Conservation (phyloP, 176 grass and related monocot genomes). For the Melocanna baccifera region DNA sequence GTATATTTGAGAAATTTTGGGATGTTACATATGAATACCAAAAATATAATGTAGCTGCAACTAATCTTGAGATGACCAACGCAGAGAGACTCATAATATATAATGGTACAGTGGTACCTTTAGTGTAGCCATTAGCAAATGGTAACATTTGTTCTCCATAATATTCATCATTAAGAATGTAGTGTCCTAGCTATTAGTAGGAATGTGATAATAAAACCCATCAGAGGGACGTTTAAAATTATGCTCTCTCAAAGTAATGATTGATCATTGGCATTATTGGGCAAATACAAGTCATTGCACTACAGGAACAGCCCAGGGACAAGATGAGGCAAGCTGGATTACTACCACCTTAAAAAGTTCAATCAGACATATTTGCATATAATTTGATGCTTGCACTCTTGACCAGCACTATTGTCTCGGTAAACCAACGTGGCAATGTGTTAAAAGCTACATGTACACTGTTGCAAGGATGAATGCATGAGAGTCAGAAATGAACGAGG, state of each 20-base stretch:
- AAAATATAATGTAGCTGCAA: not conserved
- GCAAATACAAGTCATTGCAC: not conserved
- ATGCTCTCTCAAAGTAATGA: conserved; percentile 2
- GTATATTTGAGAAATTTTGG: too few relatives aligned
- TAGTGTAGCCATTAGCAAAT: not conserved
- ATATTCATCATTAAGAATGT: not conserved
- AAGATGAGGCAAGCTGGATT: conserved; percentile 21
- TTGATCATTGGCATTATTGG: not conserved
- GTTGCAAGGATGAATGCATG: conserved; percentile 32
- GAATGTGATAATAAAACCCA: not conserved
- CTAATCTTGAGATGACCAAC: not conserved
- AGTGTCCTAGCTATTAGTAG: not conserved
- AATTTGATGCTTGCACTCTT: not conserved
- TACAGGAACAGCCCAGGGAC: conserved; percentile 24
- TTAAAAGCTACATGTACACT: conserved; percentile 20
- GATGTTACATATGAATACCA: not conserved
- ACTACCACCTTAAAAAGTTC: not conserved
- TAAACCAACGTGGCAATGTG: conserved; percentile 15
- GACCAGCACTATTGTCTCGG: not conserved
- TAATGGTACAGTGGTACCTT: not conserved
- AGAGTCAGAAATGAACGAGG: conserved; percentile 19
- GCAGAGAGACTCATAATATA: not conserved
- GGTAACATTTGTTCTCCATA: not conserved
- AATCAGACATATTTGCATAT: not conserved
- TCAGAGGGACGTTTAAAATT: not conserved